phyloP scores from a whole-genome alignment of 1,284 basidiomycete genomes.

The Clitocybe nebularis region DNA sequence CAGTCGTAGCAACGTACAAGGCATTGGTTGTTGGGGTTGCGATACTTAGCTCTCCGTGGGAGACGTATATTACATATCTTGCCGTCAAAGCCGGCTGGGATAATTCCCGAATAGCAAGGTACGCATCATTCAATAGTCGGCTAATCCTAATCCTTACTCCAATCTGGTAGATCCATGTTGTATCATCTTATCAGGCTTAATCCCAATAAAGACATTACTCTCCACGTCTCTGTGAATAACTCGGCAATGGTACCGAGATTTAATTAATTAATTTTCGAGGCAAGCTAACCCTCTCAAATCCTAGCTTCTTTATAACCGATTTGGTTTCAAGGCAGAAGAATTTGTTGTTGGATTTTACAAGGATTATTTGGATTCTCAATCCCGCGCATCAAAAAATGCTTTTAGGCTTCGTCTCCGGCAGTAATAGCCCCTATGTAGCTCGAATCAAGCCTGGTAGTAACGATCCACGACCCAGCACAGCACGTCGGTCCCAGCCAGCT shows the following conservation, averaged over 20 bases:
- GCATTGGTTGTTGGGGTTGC: constrained; percentile 67
- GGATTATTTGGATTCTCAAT: constrained; percentile 62
- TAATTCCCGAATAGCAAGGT: constrained; percentile 72
- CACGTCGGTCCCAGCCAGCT: constrained; percentile 1
- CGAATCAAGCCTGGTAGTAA: too few relatives aligned
- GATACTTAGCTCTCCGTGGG: constrained; percentile 71
- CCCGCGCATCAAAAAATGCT: constrained; percentile 71
- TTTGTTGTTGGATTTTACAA: constrained; percentile 78
- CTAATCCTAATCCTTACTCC: constrained; percentile 10
- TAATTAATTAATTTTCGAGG: background rate
- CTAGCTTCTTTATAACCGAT: constrained; percentile 74
- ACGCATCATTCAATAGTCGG: constrained; percentile 18
- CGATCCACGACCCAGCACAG: constrained; percentile 1
- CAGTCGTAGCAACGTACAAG: constrained; percentile 67
- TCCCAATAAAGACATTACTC: constrained; percentile 67
- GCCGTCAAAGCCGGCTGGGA: constrained; percentile 76
- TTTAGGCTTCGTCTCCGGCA: constrained; percentile 52
- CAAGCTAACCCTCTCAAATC: background rate
- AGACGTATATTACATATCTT: constrained; percentile 77
- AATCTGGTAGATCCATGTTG: constrained; percentile 57
- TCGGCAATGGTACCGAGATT: constrained; percentile 61
- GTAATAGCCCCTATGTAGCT: too few relatives aligned
- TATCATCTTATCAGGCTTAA: constrained; percentile 69
- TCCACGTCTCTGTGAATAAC: constrained; percentile 77
- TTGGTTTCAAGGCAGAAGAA: constrained; percentile 82